phyloP scores from a whole-genome alignment of 2,329 filamentous ascomycete species.

The Immersiporthe knoxdaviesiana region DNA sequence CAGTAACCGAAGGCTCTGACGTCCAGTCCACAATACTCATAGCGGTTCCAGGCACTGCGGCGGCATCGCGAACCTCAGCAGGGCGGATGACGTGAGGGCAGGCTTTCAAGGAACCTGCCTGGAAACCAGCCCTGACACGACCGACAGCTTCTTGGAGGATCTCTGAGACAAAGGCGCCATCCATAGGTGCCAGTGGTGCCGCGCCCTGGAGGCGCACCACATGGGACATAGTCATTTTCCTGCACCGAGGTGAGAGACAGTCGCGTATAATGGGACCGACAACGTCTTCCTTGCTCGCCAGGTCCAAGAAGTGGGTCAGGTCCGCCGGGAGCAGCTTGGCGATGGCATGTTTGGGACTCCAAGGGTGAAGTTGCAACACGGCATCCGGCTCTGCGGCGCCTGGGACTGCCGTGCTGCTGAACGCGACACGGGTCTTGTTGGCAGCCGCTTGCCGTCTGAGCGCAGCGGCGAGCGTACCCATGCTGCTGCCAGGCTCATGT shows the following conservation, averaged over 20 bases:
- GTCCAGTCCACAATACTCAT: too few relatives aligned
- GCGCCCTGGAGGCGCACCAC: neutral
- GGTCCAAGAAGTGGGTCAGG: neutral
- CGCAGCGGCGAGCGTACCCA: too few relatives aligned
- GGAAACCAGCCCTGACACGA: neutral
- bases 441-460: too few relatives aligned
- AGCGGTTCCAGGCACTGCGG: too few relatives aligned
- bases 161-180: neutral
- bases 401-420: too few relatives aligned
- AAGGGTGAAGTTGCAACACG: too few relatives aligned
- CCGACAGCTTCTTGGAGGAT: neutral
- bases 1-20: too few relatives aligned
- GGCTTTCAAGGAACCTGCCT: neutral
- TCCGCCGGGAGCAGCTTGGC: neutral
- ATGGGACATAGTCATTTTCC: neutral
- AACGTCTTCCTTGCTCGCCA: neutral
- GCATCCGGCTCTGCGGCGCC: neutral
- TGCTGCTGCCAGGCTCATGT: too few relatives aligned
- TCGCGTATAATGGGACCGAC: neutral
- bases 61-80: neutral
- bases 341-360: too few relatives aligned
- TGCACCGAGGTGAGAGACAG: neutral
- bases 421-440: too few relatives aligned
- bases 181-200: neutral
- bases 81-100: neutral